phyloP scores from a whole-genome alignment of 306 rosid species.

The Cicer judaicum region DNA sequence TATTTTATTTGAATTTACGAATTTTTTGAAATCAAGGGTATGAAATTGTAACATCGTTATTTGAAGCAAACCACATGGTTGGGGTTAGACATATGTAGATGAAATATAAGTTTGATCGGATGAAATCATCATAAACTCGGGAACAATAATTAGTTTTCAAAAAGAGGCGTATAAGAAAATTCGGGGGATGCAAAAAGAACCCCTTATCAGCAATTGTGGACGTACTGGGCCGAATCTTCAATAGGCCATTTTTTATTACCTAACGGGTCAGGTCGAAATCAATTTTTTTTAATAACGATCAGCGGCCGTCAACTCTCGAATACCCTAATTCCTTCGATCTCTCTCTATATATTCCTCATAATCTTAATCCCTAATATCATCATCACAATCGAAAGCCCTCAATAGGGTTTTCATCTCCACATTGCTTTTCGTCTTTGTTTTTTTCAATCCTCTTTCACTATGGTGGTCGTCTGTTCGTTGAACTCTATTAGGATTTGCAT shows the following conservation, averaged over 20 bases:
- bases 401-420: neutral
- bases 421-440: neutral
- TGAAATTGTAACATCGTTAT: too few relatives aligned
- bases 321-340: conserved; percentile 32
- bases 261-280: neutral
- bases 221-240: neutral
- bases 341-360: conserved; percentile 10
- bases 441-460: too few relatives aligned
- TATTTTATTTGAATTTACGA: too few relatives aligned
- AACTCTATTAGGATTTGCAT: too few relatives aligned
- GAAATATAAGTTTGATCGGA: too few relatives aligned
- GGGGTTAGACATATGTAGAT: too few relatives aligned
- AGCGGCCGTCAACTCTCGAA: neutral
- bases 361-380: conserved; percentile 10
- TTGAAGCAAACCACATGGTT: too few relatives aligned
- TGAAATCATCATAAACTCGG: too few relatives aligned
- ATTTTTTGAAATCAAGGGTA: too few relatives aligned
- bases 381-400: neutral
- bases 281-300: neutral
- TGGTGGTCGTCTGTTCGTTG: too few relatives aligned
- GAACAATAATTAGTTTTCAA: neutral
- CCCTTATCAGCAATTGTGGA: neutral
- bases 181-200: neutral
- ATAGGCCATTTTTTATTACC: neutral
- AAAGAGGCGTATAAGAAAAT: neutral